A percentile compares a stretch with the other conserved stretches of the same genome.
phyloP scores from a whole-genome alignment of 768 basidiomycete species.

The Tylopilus plumbeoviolaceoides region DNA sequence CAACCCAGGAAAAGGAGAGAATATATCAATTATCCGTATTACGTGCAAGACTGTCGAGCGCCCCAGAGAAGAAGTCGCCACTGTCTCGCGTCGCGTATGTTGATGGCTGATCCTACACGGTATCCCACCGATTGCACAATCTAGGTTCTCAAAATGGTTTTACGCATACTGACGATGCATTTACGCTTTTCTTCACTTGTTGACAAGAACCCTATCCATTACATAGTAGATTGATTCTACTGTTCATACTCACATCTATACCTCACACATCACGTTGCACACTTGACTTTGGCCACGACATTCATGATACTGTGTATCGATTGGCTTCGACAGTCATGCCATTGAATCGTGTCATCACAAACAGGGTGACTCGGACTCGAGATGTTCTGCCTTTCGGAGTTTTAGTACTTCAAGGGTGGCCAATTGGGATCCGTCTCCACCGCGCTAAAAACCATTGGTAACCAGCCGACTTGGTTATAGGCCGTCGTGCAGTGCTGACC shows the following conservation, averaged over 20 bases:
- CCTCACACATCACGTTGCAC: neutral
- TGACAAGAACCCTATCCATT: neutral
- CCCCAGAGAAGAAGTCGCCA: constrained; percentile 23
- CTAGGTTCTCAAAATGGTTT: neutral
- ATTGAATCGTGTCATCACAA: neutral
- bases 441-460: no score
- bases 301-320: constrained; percentile 30
- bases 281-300: neutral
- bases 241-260: constrained; percentile 7
- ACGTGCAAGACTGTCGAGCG: constrained; percentile 10
- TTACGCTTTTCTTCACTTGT: constrained; percentile 6
- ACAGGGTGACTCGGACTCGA: no score
- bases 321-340: neutral
- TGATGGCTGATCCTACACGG: constrained; percentile 16
- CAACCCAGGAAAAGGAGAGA: constrained; percentile 4
- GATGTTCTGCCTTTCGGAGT: no score
- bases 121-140: neutral
- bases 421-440: no score
- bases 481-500: neutral
- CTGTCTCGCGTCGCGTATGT: constrained; percentile 19
- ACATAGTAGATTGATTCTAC: constrained; percentile 29
- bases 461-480: neutral
- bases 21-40: neutral
- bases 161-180: neutral
- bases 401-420: no score